Evolutionary conservation across 148 eudicot genomes (phyloP), one percentile per base, ranked within the genome.

Genomic region (Polygonum aviculare): DNA sequence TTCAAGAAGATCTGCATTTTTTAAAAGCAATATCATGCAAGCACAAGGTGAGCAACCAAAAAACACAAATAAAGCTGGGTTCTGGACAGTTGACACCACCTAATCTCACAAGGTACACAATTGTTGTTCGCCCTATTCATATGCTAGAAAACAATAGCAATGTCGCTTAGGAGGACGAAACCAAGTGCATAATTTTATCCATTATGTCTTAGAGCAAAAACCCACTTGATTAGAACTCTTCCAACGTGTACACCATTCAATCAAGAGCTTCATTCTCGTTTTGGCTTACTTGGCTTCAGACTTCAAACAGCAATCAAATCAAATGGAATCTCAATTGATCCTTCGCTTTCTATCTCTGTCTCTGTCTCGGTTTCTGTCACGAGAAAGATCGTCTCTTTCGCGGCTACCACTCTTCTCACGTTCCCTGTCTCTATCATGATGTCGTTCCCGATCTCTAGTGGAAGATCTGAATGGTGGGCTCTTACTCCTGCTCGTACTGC

Each of bases 291-390:
- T 55, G 31, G 63, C 63, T 62, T 62, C 69, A 62, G 60, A 10
- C 38, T 51, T 51, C 69, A 62, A 26, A 62, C 38, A 26, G 31
- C 69, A 62, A 33, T 62, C 69, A 62, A 62, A 62, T 62, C 16
- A 14, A 19, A 47, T 26, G 31, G 31, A 26, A 26, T 26, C 31
- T 84, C 82, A 92, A 63, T 81, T 88, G 26, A 81, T 76, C 82
- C 90, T 82, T 75, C 91, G 85, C 80, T 89, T 85, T 78, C 90
- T 75, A 18, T 93, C 97, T 70, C 82, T 79, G 49, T 90, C 93
- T 77, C 88, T 87, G 2, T 88, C 91, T 36, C 89, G 86, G 45
- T 80, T 83, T 48, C 81, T 81, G 33, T 71, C 63, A 78, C 83
- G 82, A 21, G 87, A 87, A 35, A 73, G 76, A 62, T 86, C 90